Evolutionary conservation across 176 grass and related monocot genomes (phyloP).

Genomic region (Zoysia japonica): DNA sequence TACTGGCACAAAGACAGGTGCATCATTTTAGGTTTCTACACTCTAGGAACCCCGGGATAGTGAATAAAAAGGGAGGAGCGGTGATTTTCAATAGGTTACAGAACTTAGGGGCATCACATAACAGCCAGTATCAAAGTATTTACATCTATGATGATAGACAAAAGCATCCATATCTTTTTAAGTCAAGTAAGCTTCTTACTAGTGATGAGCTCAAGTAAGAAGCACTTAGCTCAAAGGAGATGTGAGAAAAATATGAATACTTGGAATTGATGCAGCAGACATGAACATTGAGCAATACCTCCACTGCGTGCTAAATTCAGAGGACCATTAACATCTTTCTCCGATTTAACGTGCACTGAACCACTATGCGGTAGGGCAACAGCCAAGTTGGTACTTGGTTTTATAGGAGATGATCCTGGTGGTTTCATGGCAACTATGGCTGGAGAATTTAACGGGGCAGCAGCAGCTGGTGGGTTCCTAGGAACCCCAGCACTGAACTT

Average conservation of each 20-base stretch:
- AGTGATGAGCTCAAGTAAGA: conserved; percentile 19
- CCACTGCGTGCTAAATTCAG: conserved; percentile 47
- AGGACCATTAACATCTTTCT: conserved; percentile 55
- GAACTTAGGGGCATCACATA: background rate
- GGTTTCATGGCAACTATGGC: conserved; percentile 48
- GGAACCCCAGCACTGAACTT: conserved; percentile 47
- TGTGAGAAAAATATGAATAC: conserved; percentile 4
- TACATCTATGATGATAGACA: conserved; percentile 26
- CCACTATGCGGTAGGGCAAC: conserved; percentile 43
- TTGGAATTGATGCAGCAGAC: background rate
- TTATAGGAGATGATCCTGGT: conserved; percentile 47
- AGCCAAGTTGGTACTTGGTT: conserved; percentile 44
- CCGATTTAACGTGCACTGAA: conserved; percentile 49
- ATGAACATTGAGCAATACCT: conserved; percentile 54
- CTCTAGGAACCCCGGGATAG: conserved; percentile 1
- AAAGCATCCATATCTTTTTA: conserved; percentile 18
- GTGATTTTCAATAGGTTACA: background rate
- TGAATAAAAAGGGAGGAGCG: background rate
- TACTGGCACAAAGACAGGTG: background rate
- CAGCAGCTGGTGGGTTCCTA: conserved; percentile 36
- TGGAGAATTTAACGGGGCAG: conserved; percentile 42
- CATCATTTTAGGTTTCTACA: background rate
- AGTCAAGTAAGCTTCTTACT: conserved; percentile 27
- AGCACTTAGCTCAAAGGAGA: background rate
- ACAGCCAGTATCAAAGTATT: conserved; percentile 1